Evolutionary conservation across 176 grass and related monocot genomes (phyloP).

Genomic region (Hyparrhenia diplandra): DNA sequence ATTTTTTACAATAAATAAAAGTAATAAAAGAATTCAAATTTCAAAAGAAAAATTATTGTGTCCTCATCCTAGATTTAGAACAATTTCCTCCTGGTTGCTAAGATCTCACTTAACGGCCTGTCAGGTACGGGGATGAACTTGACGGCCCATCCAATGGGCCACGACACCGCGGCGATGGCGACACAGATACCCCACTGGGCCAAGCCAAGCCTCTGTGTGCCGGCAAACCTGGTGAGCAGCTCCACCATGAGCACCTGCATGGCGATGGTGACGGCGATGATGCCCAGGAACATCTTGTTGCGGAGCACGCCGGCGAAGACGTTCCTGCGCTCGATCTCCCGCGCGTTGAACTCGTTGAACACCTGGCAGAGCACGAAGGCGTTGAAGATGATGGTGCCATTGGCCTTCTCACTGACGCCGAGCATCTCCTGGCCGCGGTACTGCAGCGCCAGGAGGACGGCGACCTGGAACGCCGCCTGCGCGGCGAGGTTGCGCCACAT

Average conservation of each 20-base stretch:
- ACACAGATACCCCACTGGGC: constrained; percentile 69
- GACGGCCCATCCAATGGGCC: constrained; percentile 69
- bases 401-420: constrained; percentile 38
- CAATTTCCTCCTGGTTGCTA: background rate
- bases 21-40: background rate
- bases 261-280: too few species aligned
- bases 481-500: constrained; percentile 83
- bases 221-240: constrained; percentile 67
- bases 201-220: constrained; percentile 60
- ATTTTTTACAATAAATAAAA: background rate
- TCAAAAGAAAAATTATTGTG: background rate
- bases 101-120: constrained; percentile 1
- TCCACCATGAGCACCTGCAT: constrained; percentile 85
- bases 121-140: constrained; percentile 66
- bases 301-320: constrained; percentile 20
- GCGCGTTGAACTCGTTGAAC: constrained; percentile 94
- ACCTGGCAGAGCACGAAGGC: constrained; percentile 90
- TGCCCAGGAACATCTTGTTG: too few species aligned
- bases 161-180: constrained; percentile 67
- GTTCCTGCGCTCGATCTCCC: constrained; percentile 72
- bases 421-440: constrained; percentile 37
- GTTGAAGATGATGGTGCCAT: constrained; percentile 88
- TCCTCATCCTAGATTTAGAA: background rate
- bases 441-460: constrained; percentile 55
- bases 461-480: constrained; percentile 62